phyloP scores from a whole-genome alignment of 495 filamentous ascomycete species.

The Talaromyces nanjingensis region DNA sequence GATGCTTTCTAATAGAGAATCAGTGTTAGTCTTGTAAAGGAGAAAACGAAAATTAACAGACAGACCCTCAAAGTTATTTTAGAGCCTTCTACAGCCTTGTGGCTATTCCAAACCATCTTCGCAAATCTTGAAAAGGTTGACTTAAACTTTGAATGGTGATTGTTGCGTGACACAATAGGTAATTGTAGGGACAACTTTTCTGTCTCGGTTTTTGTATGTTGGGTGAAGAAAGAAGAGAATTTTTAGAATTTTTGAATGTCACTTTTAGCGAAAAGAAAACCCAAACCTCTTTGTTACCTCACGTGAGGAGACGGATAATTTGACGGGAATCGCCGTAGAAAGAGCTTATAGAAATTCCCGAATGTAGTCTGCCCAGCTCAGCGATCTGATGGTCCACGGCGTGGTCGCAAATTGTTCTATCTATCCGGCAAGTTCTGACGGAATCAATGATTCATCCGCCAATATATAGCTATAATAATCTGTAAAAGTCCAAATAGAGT shows the following conservation, averaged over 20 bases:
- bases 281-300: no score
- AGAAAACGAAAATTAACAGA: not conserved
- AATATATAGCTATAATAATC: not conserved
- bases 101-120: no score
- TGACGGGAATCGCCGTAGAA: no score
- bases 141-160: no score
- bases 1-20: not conserved
- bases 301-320: no score
- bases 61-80: no score
- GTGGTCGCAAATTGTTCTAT: not conserved
- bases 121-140: no score
- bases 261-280: no score
- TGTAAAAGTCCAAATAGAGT: not conserved
- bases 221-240: no score
- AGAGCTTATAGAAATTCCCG: not conserved
- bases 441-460: not conserved
- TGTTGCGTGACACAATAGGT: not conserved
- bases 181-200: not conserved
- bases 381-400: not conserved
- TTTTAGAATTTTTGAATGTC: no score
- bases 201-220: no score
- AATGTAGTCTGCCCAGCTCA: not conserved
- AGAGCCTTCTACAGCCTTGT: no score
- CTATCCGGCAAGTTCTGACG: not conserved
- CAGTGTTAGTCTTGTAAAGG: not conserved